Conservation (phyloP, 2,329 filamentous ascomycete species). For the Sordariomycetes sp. region DNA sequence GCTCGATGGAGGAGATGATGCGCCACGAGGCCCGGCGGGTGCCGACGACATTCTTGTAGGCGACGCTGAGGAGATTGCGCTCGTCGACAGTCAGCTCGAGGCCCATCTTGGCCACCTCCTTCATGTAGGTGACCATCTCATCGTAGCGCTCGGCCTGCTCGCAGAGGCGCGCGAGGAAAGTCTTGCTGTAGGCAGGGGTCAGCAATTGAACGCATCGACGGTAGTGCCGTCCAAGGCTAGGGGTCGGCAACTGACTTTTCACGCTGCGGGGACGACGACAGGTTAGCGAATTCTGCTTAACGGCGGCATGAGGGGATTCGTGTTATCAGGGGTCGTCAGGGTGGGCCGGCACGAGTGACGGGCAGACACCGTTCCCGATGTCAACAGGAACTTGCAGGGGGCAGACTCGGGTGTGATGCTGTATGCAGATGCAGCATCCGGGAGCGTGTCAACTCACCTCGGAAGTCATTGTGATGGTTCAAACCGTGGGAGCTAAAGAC, state of each 20-base stretch:
- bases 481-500: background rate
- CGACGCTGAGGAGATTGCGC: slow-evolving; percentile 95
- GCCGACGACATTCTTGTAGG: slow-evolving; percentile 99
- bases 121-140: slow-evolving; percentile 99
- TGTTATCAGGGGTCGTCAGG: background rate
- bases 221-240: background rate
- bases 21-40: slow-evolving; percentile 97
- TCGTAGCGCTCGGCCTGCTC: slow-evolving; percentile 99
- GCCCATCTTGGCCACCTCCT: slow-evolving; percentile 90
- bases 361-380: background rate
- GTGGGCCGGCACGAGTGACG: background rate
- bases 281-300: slow-evolving; percentile 18
- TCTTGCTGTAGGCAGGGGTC: slow-evolving; percentile 57
- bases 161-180: slow-evolving; percentile 98
- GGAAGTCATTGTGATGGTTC: slow-evolving; percentile 40
- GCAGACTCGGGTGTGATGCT: background rate
- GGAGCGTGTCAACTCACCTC: slow-evolving; percentile 34
- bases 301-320: background rate
- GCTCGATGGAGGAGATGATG: slow-evolving; percentile 99
- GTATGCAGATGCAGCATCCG: background rate
- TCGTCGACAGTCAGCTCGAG: slow-evolving; percentile 85
- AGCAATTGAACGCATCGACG: background rate
- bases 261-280: slow-evolving; percentile 36
- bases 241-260: slow-evolving; percentile 43
- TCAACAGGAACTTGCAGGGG: background rate